phyloP scores from a whole-genome alignment of 2,329 filamentous ascomycete species.

The Aspergillus chevalieri region DNA sequence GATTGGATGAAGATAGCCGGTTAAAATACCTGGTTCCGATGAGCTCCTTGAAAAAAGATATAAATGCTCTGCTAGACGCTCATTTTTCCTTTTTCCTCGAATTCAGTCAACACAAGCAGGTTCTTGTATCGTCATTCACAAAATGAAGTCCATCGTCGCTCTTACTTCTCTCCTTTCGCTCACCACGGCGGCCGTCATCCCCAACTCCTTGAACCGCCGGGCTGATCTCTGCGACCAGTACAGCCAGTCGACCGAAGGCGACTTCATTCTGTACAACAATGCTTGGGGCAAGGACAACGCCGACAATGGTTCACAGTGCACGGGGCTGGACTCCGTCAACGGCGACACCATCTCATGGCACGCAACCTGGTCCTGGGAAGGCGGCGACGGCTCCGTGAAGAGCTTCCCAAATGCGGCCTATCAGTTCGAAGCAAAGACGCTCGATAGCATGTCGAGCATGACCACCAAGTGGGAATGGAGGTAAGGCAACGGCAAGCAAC shows the following conservation, averaged over 20 bases:
- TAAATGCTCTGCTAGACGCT: not conserved
- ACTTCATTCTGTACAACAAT: slow-evolving; percentile 49
- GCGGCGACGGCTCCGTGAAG: slow-evolving; percentile 39
- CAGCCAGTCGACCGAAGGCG: slow-evolving; percentile 31
- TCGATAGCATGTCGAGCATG: slow-evolving; percentile 37
- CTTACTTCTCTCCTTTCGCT: slow-evolving; percentile 17
- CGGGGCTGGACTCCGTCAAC: slow-evolving; percentile 32
- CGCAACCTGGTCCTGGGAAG: slow-evolving; percentile 42
- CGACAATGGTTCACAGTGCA: slow-evolving; percentile 38
- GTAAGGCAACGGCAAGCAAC: slow-evolving; percentile 13
- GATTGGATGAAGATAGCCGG: not conserved
- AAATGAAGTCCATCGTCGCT: slow-evolving; percentile 23
- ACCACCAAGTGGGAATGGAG: slow-evolving; percentile 43
- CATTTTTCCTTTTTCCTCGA: not conserved
- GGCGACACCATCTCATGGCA: slow-evolving; percentile 37
- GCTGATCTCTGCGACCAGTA: slow-evolving; percentile 38
- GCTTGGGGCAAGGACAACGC: slow-evolving; percentile 43
- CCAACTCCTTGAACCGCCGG: slow-evolving; percentile 19
- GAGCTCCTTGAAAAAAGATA: not conserved
- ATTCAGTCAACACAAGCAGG: not conserved
- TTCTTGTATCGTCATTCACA: slow-evolving; percentile 6
- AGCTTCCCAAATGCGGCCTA: slow-evolving; percentile 43
- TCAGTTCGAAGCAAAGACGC: slow-evolving; percentile 26
- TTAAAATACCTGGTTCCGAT: not conserved
- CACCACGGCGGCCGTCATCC: slow-evolving; percentile 19